Base-by-base conservation (phyloP, 805 yeast genomes). In the Candida verbasci region DNA sequence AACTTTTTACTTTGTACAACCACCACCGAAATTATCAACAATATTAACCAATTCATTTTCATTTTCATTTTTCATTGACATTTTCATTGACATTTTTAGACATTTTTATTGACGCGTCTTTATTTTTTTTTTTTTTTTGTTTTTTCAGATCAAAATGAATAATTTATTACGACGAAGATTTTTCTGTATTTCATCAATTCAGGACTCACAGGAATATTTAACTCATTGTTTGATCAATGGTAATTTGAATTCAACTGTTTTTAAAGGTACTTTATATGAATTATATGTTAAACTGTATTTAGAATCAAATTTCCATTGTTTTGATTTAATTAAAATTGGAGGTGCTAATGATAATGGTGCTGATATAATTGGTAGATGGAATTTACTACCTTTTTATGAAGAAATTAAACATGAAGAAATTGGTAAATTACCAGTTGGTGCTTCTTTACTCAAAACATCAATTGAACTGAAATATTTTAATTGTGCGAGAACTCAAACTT, bases 301-400 rank as follows among this genome's bases (percentile, higher is more conserved):
- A 3, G 58, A 62, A 39, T 33, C 54, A 1, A 45, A 53, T n/a
- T 58, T 76, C 17, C 52, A 62, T 14, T 60, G 74, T 29, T 45
- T 48, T 11, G 49, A 61, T 23, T 38, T 76, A 31, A 42, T 59
- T 1, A 68, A 74, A 28, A 67, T 62, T 26, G 84, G 84, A 1
- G 80, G 82, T 1, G 60, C 76, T 1, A 66, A 68, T 34, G 84
- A 78, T 45, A 63, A 70, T 35, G 84, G 84, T 0, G 58, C 78
- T 3, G 84, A 78, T 47, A 49, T 78, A 4, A 49, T 71, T 15
- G 82, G 81, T 0, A 58, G 58, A 28, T 76, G 82, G 82, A 55
- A 71, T 37, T 51, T 69, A 31, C 37, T 45, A 18, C 46, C 42
- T 28, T 50, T 52, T 48, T 49, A 49, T 42, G 23, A 50, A 17